A percentile compares a stretch with the other conserved stretches of the same genome.
These are phyloP conservation scores for Ramularia endophylla DNA, from an alignment of 2,329 filamentous ascomycete species.

Conservation along the genomic window DNA sequence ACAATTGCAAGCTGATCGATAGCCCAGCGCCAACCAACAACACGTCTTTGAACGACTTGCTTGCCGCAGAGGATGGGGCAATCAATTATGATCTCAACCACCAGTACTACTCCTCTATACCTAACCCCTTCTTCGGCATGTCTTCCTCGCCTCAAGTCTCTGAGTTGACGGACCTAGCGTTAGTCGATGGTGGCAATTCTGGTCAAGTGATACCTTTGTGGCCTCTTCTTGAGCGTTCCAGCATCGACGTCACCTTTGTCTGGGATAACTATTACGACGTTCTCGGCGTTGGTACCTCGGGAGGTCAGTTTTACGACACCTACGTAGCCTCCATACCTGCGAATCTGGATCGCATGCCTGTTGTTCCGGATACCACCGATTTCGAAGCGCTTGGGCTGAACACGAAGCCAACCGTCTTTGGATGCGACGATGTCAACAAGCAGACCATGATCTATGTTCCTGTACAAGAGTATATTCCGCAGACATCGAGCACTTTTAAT, in stretches of 20 bases:
- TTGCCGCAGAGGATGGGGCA: not conserved
- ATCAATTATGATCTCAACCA: not conserved
- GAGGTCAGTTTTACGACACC: slow-evolving; percentile 1
- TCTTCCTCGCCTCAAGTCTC: not conserved
- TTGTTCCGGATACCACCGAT: not conserved
- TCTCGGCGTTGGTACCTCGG: not conserved
- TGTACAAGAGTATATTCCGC: not conserved
- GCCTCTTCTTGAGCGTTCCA: not conserved
- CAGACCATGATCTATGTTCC: not conserved
- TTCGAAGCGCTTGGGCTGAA: slow-evolving; percentile 1
- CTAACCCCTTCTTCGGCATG: slow-evolving; percentile 3
- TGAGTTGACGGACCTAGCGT: not conserved
- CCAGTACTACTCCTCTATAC: not conserved
- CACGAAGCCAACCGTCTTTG: not conserved
- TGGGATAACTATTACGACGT: not conserved
- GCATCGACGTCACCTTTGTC: slow-evolving; percentile 1
- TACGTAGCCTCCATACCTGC: not conserved
- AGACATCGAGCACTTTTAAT: not conserved
- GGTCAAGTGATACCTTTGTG: not conserved
- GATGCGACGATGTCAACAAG: not conserved
- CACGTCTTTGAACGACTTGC: not conserved
- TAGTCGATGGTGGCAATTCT: not conserved
- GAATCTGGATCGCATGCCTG: slow-evolving; percentile 1
- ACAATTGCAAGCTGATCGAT: slow-evolving; percentile 9
- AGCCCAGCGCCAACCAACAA: not conserved